phyloP scores from a whole-genome alignment of 2,329 filamentous ascomycete genomes.

The Helotiales sp. region DNA sequence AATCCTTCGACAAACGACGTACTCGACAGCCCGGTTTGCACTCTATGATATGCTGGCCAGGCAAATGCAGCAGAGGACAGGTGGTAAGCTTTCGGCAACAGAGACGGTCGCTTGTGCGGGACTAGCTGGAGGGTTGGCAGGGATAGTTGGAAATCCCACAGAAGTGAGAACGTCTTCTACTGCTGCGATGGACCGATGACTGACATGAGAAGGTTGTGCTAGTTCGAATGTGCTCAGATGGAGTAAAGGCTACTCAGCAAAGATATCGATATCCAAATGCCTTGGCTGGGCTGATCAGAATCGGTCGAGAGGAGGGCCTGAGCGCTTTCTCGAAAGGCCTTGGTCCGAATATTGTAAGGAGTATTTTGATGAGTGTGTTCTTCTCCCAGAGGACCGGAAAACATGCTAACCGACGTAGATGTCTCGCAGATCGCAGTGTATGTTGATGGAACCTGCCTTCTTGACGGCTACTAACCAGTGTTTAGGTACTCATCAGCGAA shows the following conservation, averaged over 20 bases:
- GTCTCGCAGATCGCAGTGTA: slow-evolving; percentile 47
- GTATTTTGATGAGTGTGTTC: slow-evolving; percentile 46
- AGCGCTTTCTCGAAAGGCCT: slow-evolving; percentile 41
- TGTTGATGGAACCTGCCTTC: not conserved
- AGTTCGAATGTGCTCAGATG: slow-evolving; percentile 48
- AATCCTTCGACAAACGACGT: slow-evolving; percentile 45
- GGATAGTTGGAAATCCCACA: slow-evolving; percentile 46
- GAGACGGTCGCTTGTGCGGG: slow-evolving; percentile 42
- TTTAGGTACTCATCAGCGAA: slow-evolving; percentile 15
- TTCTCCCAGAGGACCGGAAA: not conserved
- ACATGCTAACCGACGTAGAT: slow-evolving; percentile 31
- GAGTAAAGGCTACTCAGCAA: slow-evolving; percentile 39
- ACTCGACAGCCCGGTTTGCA: slow-evolving; percentile 46
- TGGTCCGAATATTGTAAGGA: slow-evolving; percentile 42
- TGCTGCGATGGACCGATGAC: not conserved
- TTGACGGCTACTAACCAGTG: not conserved
- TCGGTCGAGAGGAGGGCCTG: slow-evolving; percentile 42
- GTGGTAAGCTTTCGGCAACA: slow-evolving; percentile 35
- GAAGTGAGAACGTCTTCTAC: slow-evolving; percentile 32
- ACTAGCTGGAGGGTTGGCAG: slow-evolving; percentile 43
- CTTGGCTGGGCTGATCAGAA: slow-evolving; percentile 36
- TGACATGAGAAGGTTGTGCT: slow-evolving; percentile 37
- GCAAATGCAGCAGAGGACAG: slow-evolving; percentile 30
- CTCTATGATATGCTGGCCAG: slow-evolving; percentile 41
- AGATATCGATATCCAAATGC: slow-evolving; percentile 43